These are phyloP conservation scores for Tanozyma kutaoensis DNA, from an alignment of 805 yeast genomes.

Conservation along the genomic window DNA sequence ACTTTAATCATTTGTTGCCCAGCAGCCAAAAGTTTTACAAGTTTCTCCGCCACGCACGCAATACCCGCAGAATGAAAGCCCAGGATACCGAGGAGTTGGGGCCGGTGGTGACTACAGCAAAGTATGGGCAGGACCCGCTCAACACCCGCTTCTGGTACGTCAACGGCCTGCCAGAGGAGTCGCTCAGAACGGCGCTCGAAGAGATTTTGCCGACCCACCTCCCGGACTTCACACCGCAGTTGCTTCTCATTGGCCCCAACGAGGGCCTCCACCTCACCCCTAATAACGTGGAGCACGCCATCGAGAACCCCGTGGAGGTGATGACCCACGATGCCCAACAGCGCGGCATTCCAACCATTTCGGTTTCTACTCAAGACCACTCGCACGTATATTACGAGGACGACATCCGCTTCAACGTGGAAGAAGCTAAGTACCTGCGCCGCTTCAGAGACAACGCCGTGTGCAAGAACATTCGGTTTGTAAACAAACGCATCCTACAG, in stretches of 20 bases:
- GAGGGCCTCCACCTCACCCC: slow-evolving; percentile 10
- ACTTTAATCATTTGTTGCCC: slow-evolving; percentile 18
- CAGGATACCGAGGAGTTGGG: background rate
- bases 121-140: slow-evolving; percentile 22
- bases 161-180: slow-evolving; percentile 12
- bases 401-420: slow-evolving; percentile 13
- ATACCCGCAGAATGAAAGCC: slow-evolving; percentile 2
- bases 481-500: slow-evolving; percentile 11
- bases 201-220: slow-evolving; percentile 12
- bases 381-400: slow-evolving; percentile 20
- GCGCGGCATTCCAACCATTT: slow-evolving; percentile 8
- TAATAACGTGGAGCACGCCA: slow-evolving; percentile 1
- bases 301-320: slow-evolving; percentile 4
- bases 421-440: slow-evolving; percentile 1
- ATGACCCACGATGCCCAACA: slow-evolving; percentile 8
- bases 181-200: slow-evolving; percentile 13
- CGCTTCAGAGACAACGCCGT: slow-evolving; percentile 10
- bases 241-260: slow-evolving; percentile 21
- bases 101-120: slow-evolving; percentile 1
- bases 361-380: slow-evolving; percentile 13
- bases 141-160: slow-evolving; percentile 20
- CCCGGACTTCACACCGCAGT: slow-evolving; percentile 15
- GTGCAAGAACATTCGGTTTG: slow-evolving; percentile 9
- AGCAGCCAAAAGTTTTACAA: slow-evolving; percentile 17
- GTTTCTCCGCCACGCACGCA: slow-evolving; percentile 9